These are phyloP conservation scores for Plasmodium inui DNA, from an alignment of 169 alveolate species.

Conservation along the genomic window DNA sequence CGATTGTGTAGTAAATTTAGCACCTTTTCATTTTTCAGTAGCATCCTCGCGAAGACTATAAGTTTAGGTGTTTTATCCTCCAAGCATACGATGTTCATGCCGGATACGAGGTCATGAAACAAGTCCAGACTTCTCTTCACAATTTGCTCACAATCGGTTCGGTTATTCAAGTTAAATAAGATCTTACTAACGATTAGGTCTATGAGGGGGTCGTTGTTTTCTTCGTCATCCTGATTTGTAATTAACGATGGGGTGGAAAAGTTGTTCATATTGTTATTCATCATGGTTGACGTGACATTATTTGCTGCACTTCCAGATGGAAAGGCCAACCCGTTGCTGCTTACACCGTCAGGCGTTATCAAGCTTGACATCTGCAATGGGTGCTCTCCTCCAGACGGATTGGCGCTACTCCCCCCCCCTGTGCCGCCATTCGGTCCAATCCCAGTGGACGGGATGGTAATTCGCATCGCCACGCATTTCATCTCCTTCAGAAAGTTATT, in stretches of 20 bases:
- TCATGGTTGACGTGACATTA: background rate
- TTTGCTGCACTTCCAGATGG: background rate
- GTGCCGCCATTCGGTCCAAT: background rate
- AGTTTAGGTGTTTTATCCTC: slow-evolving; percentile 93
- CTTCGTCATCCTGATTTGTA: slow-evolving; percentile 52
- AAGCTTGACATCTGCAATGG: background rate
- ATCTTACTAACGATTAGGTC: slow-evolving; percentile 75
- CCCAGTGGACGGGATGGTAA: background rate
- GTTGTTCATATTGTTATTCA: slow-evolving; percentile 18
- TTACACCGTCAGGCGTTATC: background rate
- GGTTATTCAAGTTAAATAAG: slow-evolving; percentile 89
- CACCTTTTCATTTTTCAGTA: slow-evolving; percentile 92
- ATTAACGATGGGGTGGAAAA: slow-evolving; percentile 43
- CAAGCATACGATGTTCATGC: slow-evolving; percentile 93
- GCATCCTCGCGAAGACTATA: slow-evolving; percentile 92
- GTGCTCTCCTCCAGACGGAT: background rate
- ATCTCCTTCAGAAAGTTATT: slow-evolving; percentile 82
- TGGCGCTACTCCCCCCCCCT: background rate
- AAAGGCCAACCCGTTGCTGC: slow-evolving; percentile 2
- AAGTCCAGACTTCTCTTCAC: slow-evolving; percentile 91
- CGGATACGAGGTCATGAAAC: slow-evolving; percentile 93
- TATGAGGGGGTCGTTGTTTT: slow-evolving; percentile 53
- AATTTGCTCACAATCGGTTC: slow-evolving; percentile 88
- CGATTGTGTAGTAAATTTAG: slow-evolving; percentile 82
- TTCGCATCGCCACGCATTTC: slow-evolving; percentile 47